Evolutionary conservation across 2,329 filamentous ascomycete species (phyloP).

Genomic region (Colletotrichum sp.): DNA sequence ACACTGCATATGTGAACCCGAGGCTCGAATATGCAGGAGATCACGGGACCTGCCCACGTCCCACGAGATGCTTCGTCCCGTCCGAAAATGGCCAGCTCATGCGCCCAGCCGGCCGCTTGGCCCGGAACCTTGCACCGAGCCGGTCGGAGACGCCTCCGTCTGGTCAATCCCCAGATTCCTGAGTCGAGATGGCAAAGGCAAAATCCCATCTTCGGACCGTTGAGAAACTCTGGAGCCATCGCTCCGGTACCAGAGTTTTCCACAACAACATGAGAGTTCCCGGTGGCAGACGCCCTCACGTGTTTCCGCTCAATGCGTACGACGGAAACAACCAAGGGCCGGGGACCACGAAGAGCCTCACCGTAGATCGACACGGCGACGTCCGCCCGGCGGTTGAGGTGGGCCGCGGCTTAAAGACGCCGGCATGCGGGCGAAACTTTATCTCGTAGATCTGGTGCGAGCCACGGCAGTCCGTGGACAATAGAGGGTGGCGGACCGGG

Average conservation of each 20-base stretch:
- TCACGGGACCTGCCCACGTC: background rate
- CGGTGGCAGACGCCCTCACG: background rate
- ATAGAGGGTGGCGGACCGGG: background rate
- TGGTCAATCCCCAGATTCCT: background rate
- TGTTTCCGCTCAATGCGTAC: background rate
- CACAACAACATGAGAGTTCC: background rate
- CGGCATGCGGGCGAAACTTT: constrained; percentile 7
- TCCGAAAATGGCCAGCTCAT: background rate
- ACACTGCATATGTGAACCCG: background rate
- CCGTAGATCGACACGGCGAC: constrained; percentile 3
- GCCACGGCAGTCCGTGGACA: background rate
- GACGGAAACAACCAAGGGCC: background rate
- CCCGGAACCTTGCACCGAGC: background rate
- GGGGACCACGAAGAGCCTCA: constrained; percentile 6
- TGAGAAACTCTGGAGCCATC: constrained; percentile 6
- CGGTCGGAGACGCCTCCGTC: background rate
- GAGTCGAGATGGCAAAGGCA: background rate
- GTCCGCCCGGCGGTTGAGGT: background rate
- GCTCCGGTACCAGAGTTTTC: background rate
- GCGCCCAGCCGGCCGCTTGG: background rate
- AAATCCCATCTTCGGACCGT: background rate
- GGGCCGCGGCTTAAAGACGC: background rate
- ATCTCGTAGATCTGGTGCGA: constrained; percentile 8
- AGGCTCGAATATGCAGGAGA: background rate
- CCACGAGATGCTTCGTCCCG: background rate